Evolutionary conservation across 2,329 filamentous ascomycete species (phyloP).

Genomic region (Aspergillus aculeatus): DNA sequence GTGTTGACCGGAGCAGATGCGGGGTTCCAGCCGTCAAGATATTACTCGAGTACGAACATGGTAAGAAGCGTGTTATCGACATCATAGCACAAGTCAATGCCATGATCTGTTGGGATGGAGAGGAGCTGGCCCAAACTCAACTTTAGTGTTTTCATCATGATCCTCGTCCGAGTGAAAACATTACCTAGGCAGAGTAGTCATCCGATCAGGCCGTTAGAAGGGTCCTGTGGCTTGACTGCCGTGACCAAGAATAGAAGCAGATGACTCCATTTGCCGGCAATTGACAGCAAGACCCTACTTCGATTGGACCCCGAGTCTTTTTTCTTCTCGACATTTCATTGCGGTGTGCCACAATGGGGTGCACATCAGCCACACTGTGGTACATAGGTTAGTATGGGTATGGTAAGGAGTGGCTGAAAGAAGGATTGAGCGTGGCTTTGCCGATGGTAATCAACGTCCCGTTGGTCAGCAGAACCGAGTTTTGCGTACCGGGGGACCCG

Average conservation of each 20-base stretch:
- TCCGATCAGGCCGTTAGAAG: not conserved
- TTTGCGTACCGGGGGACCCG: conserved; percentile 1
- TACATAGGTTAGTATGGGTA: not conserved
- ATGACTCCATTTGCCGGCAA: not conserved
- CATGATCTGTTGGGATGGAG: not conserved
- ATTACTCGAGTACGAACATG: not conserved
- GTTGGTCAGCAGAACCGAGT: not conserved
- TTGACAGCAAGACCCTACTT: not conserved
- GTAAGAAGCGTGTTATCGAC: not conserved
- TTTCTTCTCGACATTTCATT: not conserved
- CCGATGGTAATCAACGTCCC: not conserved
- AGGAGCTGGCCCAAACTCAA: not conserved
- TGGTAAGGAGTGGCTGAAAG: not conserved
- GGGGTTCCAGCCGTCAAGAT: not conserved
- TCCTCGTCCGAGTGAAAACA: not conserved
- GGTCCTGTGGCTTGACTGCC: not conserved
- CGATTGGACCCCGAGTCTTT: no score
- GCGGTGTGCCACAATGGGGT: not conserved
- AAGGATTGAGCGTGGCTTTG: not conserved
- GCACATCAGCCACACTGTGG: not conserved
- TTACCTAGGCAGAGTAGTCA: not conserved
- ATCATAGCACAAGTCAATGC: not conserved
- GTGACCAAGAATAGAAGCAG: not conserved
- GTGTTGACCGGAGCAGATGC: not conserved
- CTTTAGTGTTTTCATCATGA: not conserved